Base-by-base conservation (phyloP, 2,329 filamentous ascomycete genomes). In the Leptographium lundbergii region DNA sequence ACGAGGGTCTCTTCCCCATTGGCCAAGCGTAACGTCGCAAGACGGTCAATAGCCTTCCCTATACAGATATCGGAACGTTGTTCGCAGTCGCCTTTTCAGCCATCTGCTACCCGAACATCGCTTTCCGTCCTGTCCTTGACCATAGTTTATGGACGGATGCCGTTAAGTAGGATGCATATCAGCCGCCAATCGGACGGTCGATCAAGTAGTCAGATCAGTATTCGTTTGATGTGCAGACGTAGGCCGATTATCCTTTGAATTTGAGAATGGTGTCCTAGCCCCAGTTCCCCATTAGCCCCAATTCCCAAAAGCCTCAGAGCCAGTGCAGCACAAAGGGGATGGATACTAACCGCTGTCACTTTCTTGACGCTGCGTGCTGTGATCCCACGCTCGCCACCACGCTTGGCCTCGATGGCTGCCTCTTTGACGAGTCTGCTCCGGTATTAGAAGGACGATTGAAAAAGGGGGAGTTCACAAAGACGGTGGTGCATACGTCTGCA, bases 281-380 rank as follows among this genome's bases (percentile, higher is more conserved):
- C 14, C 6, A 14, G 24, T 19, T 19, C 14, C 17, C 3, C 14
- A 27, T 51, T 27, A 51, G 48, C 9, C 17, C 24, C 3, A 29
- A 5, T 6, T 45, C 19, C 7, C 42, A 14, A 7, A 3, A n/a
- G 4, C n/a, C 17, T 29, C 14, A 4, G 3, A 25, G 19, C 47
- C 22, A 19, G n/a, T 13, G 10, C 24, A 13, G n/a, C 10, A 39
- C 25, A 54, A 54, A 22, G 24, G 10, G 17, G 39, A 9, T 9
- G 11, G 25, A 29, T 2, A 72, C 82, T 61, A 74, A 90, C 87
- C 70, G 86, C 82, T 2, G 88, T 88, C 54, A 88, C 88, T 69
- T 87, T 91, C 69, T 84, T 84, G 55, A 95, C 81, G 62, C 86
- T 88, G 67, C 84, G 84, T 2, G 87, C 85, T n/a, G 86, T 87